Evolutionary conservation across 345 rosid genomes (phyloP).

Genomic region (Angophora floribunda): DNA sequence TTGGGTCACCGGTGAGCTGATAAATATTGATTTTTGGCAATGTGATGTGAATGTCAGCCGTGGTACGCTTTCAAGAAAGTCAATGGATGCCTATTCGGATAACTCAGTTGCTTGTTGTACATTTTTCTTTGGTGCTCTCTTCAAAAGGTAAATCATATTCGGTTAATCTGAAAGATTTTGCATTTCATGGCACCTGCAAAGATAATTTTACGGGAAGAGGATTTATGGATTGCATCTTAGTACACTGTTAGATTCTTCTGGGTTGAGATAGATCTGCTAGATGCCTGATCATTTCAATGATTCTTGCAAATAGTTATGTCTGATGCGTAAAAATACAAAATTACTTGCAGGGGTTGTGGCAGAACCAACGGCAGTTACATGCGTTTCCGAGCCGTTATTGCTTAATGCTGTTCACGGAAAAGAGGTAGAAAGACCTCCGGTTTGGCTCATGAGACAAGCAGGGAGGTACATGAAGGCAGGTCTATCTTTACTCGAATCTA

Average conservation of each 20-base stretch:
- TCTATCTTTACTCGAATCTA: slow-evolving; percentile 9
- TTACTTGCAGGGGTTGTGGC: slow-evolving; percentile 38
- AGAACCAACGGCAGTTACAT: slow-evolving; percentile 28
- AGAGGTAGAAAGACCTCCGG: slow-evolving; percentile 96
- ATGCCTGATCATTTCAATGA: not conserved
- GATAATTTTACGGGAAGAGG: not conserved
- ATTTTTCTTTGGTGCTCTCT: not conserved
- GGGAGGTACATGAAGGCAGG: slow-evolving; percentile 99
- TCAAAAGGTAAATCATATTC: not conserved
- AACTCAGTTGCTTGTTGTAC: not conserved
- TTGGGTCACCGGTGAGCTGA: not conserved
- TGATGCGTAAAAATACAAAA: not conserved
- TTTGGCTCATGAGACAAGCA: slow-evolving; percentile 99
- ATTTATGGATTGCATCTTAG: not conserved
- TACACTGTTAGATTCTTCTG: not conserved
- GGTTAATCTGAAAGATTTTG: not conserved
- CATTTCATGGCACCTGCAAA: not conserved
- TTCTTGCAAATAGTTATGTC: not conserved
- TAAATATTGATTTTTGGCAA: not conserved
- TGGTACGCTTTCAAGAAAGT: not conserved
- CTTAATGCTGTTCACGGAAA: slow-evolving; percentile 87
- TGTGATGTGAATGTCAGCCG: not conserved
- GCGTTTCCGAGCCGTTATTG: slow-evolving; percentile 63
- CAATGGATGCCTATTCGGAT: not conserved
- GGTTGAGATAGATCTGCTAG: not conserved